A percentile compares a stretch with the other conserved stretches of the same genome.
Conservation (phyloP, 1,284 basidiomycete species). For the Marasmius tenuissimus region DNA sequence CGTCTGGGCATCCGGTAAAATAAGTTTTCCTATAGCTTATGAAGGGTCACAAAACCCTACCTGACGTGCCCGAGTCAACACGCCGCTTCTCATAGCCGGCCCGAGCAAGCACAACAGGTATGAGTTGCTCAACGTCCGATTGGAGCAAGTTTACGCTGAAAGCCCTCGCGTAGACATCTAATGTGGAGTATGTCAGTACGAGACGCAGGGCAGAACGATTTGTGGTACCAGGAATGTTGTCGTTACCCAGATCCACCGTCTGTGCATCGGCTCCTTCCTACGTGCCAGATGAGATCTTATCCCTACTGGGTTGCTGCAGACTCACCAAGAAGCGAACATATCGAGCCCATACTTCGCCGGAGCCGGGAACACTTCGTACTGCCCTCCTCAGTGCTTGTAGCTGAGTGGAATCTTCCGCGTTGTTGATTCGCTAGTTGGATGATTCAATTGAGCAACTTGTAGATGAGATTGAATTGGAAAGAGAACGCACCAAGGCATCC, state of each 20-base stretch:
- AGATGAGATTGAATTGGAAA: not conserved
- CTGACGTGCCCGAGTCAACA: conserved; percentile 44
- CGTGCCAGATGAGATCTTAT: not conserved
- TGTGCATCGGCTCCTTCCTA: conserved; percentile 41
- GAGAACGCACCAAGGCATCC: conserved; percentile 45
- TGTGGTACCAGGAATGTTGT: conserved; percentile 36
- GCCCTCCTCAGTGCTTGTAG: conserved; percentile 50
- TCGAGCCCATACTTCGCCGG: conserved; percentile 70
- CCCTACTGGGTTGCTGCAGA: not conserved
- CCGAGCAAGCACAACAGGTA: conserved; percentile 65
- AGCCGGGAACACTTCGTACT: conserved; percentile 64
- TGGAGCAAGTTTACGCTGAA: conserved; percentile 54
- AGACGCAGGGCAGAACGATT: not conserved
- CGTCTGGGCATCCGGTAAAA: conserved; percentile 31
- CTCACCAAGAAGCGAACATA: conserved; percentile 69
- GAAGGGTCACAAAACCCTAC: conserved; percentile 27
- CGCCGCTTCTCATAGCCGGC: conserved; percentile 64
- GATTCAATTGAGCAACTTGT: not conserved
- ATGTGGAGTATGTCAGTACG: not conserved
- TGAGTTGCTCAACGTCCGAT: conserved; percentile 63
- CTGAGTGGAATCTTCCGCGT: conserved; percentile 41
- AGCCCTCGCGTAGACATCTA: conserved; percentile 61
- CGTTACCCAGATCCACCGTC: conserved; percentile 28
- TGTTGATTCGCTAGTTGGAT: conserved; percentile 45
- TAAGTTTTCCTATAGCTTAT: not conserved